A percentile compares a stretch with the other conserved stretches of the same genome.
Evolutionary conservation across 768 basidiomycete species (phyloP).

Genomic region (Suillus fuscotomentosus): DNA sequence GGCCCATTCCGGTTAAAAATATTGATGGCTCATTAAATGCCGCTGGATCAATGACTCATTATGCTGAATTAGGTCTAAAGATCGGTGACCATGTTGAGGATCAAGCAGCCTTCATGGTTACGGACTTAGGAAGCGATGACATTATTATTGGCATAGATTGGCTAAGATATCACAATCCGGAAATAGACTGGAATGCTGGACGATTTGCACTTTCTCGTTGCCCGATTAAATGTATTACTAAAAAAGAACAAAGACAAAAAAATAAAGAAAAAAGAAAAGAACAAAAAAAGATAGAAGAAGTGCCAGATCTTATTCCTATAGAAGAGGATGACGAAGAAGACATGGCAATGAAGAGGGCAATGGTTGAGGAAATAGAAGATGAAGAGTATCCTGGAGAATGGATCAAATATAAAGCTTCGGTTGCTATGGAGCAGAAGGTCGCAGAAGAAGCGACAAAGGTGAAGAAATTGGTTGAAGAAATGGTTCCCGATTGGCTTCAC

Average conservation of each 20-base stretch:
- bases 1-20: background rate
- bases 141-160: background rate
- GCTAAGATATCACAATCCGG: background rate
- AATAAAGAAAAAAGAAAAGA: background rate
- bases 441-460: background rate
- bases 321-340: background rate
- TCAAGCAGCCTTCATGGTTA: background rate
- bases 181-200: background rate
- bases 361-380: background rate
- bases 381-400: background rate
- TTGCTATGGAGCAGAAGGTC: background rate
- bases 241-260: background rate
- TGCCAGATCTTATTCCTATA: background rate
- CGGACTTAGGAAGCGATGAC: background rate
- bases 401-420: background rate
- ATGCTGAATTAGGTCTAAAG: background rate
- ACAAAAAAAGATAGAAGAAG: background rate
- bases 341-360: accelerated
- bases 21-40: background rate
- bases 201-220: background rate
- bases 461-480: background rate
- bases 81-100: background rate
- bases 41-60: background rate
- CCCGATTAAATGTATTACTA: background rate
- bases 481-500: background rate